phyloP scores from a whole-genome alignment of 129 eudicot species.

The Tanacetum coccineum region DNA sequence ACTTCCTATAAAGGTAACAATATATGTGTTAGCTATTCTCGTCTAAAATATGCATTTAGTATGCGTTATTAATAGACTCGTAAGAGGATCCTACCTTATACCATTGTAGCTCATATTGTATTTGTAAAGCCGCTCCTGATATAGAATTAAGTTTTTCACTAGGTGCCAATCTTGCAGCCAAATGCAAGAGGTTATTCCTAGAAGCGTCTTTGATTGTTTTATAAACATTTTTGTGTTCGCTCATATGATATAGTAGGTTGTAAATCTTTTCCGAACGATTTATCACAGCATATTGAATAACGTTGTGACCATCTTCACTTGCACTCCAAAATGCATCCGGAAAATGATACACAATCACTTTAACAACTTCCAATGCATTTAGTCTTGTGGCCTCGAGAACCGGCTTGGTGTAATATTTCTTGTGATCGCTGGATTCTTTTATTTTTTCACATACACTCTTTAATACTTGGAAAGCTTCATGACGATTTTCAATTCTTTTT shows the following conservation, averaged over 20 bases:
- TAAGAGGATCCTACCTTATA: background rate
- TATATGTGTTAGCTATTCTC: background rate
- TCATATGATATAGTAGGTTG: background rate
- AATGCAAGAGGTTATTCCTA: constrained; percentile 6
- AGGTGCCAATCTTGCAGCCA: constrained; percentile 12
- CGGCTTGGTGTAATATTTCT: background rate
- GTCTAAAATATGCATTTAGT: background rate
- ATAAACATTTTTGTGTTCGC: background rate
- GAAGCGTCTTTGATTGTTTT: background rate
- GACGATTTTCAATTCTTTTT: background rate
- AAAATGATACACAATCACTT: background rate
- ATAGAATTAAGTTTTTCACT: background rate
- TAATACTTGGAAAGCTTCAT: background rate
- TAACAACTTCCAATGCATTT: background rate
- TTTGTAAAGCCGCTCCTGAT: constrained; percentile 7
- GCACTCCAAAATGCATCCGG: background rate
- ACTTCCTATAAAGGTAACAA: background rate
- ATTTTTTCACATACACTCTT: background rate
- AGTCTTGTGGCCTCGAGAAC: background rate
- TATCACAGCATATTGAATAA: background rate
- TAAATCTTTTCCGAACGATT: constrained; percentile 4
- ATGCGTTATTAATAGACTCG: background rate
- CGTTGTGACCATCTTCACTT: constrained; percentile 2
- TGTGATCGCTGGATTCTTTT: background rate
- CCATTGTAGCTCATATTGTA: background rate